Conservation (phyloP, 441 rosid genomes). For the Syzygium malaccense region DNA sequence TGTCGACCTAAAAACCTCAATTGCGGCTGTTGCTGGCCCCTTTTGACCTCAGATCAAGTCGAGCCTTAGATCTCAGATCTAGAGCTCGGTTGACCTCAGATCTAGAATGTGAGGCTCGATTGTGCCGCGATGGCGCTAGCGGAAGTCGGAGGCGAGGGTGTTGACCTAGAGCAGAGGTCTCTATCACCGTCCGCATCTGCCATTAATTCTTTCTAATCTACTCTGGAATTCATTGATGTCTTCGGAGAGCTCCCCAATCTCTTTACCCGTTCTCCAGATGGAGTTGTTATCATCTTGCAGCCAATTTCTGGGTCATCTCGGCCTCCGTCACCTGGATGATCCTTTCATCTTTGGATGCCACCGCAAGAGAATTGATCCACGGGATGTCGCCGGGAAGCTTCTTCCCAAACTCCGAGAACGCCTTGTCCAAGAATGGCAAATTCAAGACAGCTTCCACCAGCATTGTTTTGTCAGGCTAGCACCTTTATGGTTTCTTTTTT, state of each 20-base stretch:
- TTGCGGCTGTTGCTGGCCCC: fast-evolving
- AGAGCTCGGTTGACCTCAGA: not conserved
- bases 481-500: too few species aligned
- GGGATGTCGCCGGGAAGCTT: fast-evolving
- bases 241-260: fast-evolving
- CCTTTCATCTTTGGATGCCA: not conserved
- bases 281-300: not conserved
- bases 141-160: fast-evolving
- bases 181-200: fast-evolving
- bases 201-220: too few species aligned
- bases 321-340: not conserved
- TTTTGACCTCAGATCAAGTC: not conserved
- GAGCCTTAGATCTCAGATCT: fast-evolving
- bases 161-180: not conserved
- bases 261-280: not conserved
- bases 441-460: fast-evolving
- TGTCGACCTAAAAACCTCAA: fast-evolving
- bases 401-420: not conserved
- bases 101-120: not conserved
- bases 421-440: too few species aligned
- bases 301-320: not conserved
- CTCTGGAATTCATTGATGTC: fast-evolving
- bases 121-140: fast-evolving
- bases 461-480: too few species aligned
- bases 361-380: not conserved